These are phyloP conservation scores for Kodamaea fungicola DNA, from an alignment of 1,139 yeast species.

Conservation along the genomic window DNA sequence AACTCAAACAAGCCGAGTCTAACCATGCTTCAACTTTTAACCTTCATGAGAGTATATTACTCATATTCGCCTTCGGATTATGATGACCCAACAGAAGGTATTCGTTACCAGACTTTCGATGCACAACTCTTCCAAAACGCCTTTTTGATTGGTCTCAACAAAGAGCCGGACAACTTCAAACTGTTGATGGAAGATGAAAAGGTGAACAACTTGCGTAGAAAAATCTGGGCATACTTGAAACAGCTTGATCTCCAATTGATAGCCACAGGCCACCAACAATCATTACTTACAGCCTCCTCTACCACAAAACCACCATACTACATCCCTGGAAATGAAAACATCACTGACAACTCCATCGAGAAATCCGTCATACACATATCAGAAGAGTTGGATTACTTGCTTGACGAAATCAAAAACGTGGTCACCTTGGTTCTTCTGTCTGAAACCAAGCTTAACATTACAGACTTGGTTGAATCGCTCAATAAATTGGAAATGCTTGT, in stretches of 20 bases:
- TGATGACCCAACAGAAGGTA: slow-evolving; percentile 10
- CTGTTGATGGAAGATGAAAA: slow-evolving; percentile 10
- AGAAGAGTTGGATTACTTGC: slow-evolving; percentile 2
- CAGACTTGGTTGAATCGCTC: slow-evolving; percentile 8
- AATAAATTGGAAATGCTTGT: slow-evolving; percentile 9
- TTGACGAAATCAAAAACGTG: not conserved
- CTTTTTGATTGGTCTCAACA: slow-evolving; percentile 14
- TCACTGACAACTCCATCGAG: slow-evolving; percentile 11
- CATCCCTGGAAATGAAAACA: slow-evolving; percentile 22
- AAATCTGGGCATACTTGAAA: slow-evolving; percentile 20
- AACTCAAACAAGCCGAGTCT: slow-evolving; percentile 6
- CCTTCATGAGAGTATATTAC: slow-evolving; percentile 7
- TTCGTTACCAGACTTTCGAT: slow-evolving; percentile 10
- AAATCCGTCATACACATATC: slow-evolving; percentile 1
- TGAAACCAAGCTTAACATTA: slow-evolving; percentile 5
- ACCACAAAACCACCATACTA: slow-evolving; percentile 30
- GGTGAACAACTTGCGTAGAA: slow-evolving; percentile 12
- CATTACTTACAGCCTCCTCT: slow-evolving; percentile 17
- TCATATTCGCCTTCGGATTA: slow-evolving; percentile 7
- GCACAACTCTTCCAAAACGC: slow-evolving; percentile 15
- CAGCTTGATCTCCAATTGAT: slow-evolving; percentile 25
- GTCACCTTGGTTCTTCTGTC: slow-evolving; percentile 1
- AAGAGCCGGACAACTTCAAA: slow-evolving; percentile 14
- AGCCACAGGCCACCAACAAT: slow-evolving; percentile 28
- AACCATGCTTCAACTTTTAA: slow-evolving; percentile 7